Conservation (phyloP, 1,284 basidiomycete genomes). For the Rugosomyces carneus region DNA sequence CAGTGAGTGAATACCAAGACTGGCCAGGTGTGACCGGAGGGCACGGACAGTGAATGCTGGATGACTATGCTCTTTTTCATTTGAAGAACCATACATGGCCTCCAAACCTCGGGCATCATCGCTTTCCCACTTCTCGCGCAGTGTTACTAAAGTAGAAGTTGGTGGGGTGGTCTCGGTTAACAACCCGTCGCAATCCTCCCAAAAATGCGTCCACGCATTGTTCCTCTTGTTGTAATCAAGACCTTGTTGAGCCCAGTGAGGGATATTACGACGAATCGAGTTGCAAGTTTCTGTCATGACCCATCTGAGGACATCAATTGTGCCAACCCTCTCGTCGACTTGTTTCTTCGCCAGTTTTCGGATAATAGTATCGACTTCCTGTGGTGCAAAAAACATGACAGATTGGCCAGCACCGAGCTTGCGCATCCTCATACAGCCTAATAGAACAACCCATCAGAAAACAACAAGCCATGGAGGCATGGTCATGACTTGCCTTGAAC, state of each 20-base stretch:
- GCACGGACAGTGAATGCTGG: constrained; percentile 16
- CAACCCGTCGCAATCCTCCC: neutral
- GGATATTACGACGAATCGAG: constrained; percentile 33
- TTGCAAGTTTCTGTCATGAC: constrained; percentile 38
- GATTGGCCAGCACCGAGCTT: constrained; percentile 44
- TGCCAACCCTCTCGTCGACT: neutral
- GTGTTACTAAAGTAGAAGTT: neutral
- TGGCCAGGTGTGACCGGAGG: constrained; percentile 22
- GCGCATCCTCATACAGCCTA: constrained; percentile 35
- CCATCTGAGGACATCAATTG: constrained; percentile 38
- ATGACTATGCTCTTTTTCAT: neutral
- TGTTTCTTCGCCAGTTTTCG: constrained; percentile 17
- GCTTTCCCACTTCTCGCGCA: constrained; percentile 9
- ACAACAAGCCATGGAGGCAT: neutral
- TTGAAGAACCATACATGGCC: constrained; percentile 10
- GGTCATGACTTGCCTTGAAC: constrained; percentile 37
- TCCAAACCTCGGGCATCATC: constrained; percentile 15
- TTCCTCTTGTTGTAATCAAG: constrained; percentile 32
- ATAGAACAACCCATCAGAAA: neutral
- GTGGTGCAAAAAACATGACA: constrained; percentile 44
- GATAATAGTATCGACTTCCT: constrained; percentile 38
- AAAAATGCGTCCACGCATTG: constrained; percentile 22
- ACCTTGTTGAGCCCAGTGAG: constrained; percentile 46
- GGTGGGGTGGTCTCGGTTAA: neutral
- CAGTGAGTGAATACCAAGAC: constrained; percentile 23